Evolutionary conservation across 225 moss, liverwort and hornwort species (phyloP).

Genomic region (Polytrichum commune): DNA sequence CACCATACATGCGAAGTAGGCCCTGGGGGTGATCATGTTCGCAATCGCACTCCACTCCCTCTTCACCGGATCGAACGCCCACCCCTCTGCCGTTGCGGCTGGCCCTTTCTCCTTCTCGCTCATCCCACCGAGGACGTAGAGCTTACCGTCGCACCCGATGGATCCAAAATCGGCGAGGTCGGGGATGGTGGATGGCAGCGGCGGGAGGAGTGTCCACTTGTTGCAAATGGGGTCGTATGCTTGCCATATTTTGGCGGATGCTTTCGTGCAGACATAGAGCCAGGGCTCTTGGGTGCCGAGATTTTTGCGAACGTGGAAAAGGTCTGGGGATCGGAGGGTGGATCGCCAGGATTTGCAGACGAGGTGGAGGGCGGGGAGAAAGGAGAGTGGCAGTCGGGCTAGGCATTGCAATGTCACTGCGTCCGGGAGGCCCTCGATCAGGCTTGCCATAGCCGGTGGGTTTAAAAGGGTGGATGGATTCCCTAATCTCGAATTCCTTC

Average conservation of each 20-base stretch:
- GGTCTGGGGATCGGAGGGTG: slow-evolving; percentile 58
- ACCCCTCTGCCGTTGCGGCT: slow-evolving; percentile 62
- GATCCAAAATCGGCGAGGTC: slow-evolving; percentile 70
- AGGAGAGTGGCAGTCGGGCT: slow-evolving; percentile 75
- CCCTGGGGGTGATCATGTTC: slow-evolving; percentile 62
- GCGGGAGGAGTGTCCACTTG: slow-evolving; percentile 69
- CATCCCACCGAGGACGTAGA: slow-evolving; percentile 82
- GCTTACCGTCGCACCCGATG: slow-evolving; percentile 72
- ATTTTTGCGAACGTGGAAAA: slow-evolving; percentile 60
- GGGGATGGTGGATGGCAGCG: slow-evolving; percentile 62
- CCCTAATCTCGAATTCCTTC: too few species aligned
- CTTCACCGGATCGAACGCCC: slow-evolving; percentile 74
- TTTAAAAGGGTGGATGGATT: too few species aligned
- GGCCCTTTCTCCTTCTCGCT: slow-evolving; percentile 71
- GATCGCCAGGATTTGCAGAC: slow-evolving; percentile 80
- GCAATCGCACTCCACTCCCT: slow-evolving; percentile 70
- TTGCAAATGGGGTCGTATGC: slow-evolving; percentile 78
- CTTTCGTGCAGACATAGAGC: slow-evolving; percentile 77
- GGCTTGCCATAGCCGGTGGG: slow-evolving; percentile 30
- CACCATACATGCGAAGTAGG: slow-evolving; percentile 83
- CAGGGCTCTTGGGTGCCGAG: slow-evolving; percentile 67
- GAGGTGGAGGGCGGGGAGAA: slow-evolving; percentile 49
- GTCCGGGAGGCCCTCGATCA: slow-evolving; percentile 89
- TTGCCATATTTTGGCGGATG: slow-evolving; percentile 88
- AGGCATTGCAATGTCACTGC: slow-evolving; percentile 76